Conservation (phyloP, 1,284 basidiomycete genomes). For the Irpex lacteus region DNA sequence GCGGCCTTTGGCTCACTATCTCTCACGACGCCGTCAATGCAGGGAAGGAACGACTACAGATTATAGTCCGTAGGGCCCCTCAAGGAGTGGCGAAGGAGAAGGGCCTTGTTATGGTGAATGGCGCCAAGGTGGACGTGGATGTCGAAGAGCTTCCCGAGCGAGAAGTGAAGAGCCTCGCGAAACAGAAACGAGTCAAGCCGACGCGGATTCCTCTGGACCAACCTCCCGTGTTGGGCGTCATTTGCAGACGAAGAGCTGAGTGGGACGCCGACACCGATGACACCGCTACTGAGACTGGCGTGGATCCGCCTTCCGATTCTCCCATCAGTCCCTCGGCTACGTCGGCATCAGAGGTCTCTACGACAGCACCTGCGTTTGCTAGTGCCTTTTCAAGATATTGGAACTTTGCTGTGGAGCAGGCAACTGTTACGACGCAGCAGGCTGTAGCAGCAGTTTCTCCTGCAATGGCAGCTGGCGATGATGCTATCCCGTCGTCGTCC, state of each 20-base stretch:
- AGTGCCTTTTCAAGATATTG: slow-evolving; percentile 74
- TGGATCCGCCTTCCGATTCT: slow-evolving; percentile 13
- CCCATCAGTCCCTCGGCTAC: slow-evolving; percentile 17
- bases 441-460: slow-evolving; percentile 72
- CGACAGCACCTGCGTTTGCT: slow-evolving; percentile 55
- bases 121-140: slow-evolving; percentile 84
- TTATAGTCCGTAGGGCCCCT: slow-evolving; percentile 75
- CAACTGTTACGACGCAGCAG: slow-evolving; percentile 66
- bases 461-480: slow-evolving; percentile 38
- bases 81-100: slow-evolving; percentile 62
- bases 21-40: slow-evolving; percentile 82
- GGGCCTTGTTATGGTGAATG: slow-evolving; percentile 87
- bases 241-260: slow-evolving; percentile 66
- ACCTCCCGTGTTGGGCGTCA: slow-evolving; percentile 75
- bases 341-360: slow-evolving; percentile 35
- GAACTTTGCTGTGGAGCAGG: slow-evolving; percentile 72
- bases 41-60: slow-evolving; percentile 72
- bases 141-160: slow-evolving; percentile 86
- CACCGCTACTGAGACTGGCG: slow-evolving; percentile 27
- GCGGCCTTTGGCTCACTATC: slow-evolving; percentile 95
- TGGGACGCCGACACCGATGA: slow-evolving; percentile 43
- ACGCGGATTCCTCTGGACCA: slow-evolving; percentile 89
- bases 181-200: slow-evolving; percentile 86
- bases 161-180: slow-evolving; percentile 83
- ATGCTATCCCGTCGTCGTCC: slow-evolving; percentile 44